Evolutionary conservation across 1,139 yeast genomes (phyloP).

Genomic region (Candida sp.): DNA sequence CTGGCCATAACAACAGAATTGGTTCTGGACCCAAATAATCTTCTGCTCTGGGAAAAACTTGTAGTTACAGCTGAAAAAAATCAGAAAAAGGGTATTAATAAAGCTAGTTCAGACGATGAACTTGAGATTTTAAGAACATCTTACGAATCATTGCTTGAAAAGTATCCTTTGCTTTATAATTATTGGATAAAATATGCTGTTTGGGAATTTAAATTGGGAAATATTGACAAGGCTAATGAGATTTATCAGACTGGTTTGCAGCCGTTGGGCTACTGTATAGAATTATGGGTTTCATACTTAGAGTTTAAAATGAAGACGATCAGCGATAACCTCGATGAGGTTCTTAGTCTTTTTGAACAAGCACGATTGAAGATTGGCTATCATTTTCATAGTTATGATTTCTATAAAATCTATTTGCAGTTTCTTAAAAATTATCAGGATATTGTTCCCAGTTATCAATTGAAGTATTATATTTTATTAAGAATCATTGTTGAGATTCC

Average conservation of each 20-base stretch:
- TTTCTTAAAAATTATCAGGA: conserved; percentile 40
- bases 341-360: conserved; percentile 50
- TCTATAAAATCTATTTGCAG: conserved; percentile 70
- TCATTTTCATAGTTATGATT: conserved; percentile 70
- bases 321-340: conserved; percentile 22
- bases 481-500: conserved; percentile 70
- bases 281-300: conserved; percentile 73
- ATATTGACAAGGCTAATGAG: conserved; percentile 42
- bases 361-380: conserved; percentile 66
- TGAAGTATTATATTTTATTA: conserved; percentile 45
- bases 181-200: conserved; percentile 80
- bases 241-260: conserved; percentile 56
- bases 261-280: conserved; percentile 52
- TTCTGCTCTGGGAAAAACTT: conserved; percentile 48
- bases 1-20: conserved; percentile 21
- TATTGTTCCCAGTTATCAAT: conserved; percentile 24
- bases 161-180: conserved; percentile 70
- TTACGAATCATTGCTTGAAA: conserved; percentile 54
- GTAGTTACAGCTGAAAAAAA: conserved; percentile 27
- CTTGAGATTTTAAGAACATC: conserved; percentile 44
- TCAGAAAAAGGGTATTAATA: conserved; percentile 30
- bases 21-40: conserved; percentile 41
- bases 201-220: conserved; percentile 60
- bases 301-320: conserved; percentile 48
- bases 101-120: conserved; percentile 38